Conservation (phyloP, 352 stramenopile genomes). For the Thalassiosira mediterranea region DNA sequence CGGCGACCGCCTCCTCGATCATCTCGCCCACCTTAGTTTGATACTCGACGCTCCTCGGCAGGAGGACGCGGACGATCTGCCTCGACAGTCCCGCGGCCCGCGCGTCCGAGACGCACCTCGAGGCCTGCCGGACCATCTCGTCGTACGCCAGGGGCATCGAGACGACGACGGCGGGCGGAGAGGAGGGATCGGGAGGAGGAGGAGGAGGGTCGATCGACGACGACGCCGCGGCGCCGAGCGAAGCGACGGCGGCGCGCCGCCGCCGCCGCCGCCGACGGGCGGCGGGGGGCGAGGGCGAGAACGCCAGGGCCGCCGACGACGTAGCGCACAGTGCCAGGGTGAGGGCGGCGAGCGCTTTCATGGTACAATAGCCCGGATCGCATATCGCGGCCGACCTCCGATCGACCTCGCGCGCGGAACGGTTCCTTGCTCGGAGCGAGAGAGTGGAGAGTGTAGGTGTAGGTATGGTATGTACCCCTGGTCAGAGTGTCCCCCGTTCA, state of each 20-base stretch:
- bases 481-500: no score
- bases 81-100: constrained; percentile 52
- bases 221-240: constrained; percentile 9
- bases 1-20: constrained; percentile 60
- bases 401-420: no score
- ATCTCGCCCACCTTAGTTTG: constrained; percentile 62
- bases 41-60: constrained; percentile 59
- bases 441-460: no score
- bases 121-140: constrained; percentile 76
- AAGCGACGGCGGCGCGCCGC: neutral
- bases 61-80: constrained; percentile 76
- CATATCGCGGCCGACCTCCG: no score
- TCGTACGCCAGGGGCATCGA: constrained; percentile 69
- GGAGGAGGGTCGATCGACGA: neutral
- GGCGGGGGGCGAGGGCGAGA: constrained; percentile 1
- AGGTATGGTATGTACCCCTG: no score
- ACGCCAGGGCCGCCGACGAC: constrained; percentile 21
- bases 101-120: constrained; percentile 66
- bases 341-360: constrained; percentile 18
- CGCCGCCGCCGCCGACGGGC: neutral
- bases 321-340: constrained; percentile 1
- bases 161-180: constrained; percentile 39
- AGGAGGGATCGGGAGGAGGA: constrained; percentile 13
- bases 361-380: no score
- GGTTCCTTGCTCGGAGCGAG: no score